These are phyloP conservation scores for Saccharomycopsis fermentans DNA, from an alignment of 805 yeast genomes.

Conservation along the genomic window DNA sequence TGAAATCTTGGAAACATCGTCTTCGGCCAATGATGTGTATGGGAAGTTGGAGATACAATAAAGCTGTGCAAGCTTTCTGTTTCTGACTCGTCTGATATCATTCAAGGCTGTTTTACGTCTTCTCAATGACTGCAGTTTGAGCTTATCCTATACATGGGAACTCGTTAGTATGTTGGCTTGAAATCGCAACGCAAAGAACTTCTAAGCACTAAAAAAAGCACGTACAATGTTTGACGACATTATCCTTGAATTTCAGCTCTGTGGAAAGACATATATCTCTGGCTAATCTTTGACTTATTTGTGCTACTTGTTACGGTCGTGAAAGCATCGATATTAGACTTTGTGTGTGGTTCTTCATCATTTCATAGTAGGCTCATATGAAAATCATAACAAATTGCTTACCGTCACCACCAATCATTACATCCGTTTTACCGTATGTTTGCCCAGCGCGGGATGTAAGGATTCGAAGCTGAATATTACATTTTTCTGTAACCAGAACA, in stretches of 20 bases:
- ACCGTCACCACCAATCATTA: no score
- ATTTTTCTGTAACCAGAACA: no score
- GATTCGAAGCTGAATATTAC: no score
- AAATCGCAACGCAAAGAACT: no score
- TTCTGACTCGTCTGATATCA: slow-evolving; percentile 40
- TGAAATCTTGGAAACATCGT: slow-evolving; percentile 29
- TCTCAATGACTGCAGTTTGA: slow-evolving; percentile 16
- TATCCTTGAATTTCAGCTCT: background rate
- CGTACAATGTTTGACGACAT: background rate
- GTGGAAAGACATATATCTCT: background rate
- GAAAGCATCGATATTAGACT: no score
- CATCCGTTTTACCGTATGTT: no score
- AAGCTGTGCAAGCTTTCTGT: slow-evolving; percentile 49
- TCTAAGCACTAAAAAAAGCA: background rate
- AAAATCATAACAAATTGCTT: no score
- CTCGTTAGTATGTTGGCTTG: background rate
- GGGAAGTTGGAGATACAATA: slow-evolving; percentile 49
- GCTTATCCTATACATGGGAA: slow-evolving; percentile 5
- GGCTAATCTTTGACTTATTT: background rate
- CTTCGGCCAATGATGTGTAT: slow-evolving; percentile 32
- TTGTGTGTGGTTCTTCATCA: no score
- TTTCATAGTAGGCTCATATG: no score
- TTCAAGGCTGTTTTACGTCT: slow-evolving; percentile 12
- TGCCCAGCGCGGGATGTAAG: no score
- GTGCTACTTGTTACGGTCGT: no score